Conservation (phyloP, 148 eudicot species). For the Fagopyrum tataricum region DNA sequence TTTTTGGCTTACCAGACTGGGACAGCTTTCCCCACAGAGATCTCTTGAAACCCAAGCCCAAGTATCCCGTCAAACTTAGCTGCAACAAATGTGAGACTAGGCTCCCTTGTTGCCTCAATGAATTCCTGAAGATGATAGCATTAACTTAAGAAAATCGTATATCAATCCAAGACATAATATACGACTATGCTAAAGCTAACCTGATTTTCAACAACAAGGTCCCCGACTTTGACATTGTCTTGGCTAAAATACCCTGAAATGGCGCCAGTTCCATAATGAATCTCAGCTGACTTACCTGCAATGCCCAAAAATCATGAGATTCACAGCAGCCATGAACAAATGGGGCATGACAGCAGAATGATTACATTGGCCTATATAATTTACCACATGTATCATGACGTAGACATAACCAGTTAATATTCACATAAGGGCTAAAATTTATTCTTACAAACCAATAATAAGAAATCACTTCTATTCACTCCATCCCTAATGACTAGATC, state of each 20-base stretch:
- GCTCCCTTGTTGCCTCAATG: slow-evolving; percentile 90
- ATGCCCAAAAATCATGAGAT: slow-evolving; percentile 4
- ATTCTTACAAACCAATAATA: neutral
- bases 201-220: slow-evolving; percentile 69
- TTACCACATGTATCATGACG: neutral
- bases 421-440: neutral
- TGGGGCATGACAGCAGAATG: neutral
- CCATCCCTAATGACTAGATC: neutral
- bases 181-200: slow-evolving; percentile 23
- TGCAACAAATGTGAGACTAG: slow-evolving; percentile 72
- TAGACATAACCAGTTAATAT: neutral
- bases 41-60: slow-evolving; percentile 94
- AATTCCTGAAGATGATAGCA: slow-evolving; percentile 44
- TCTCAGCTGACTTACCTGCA: slow-evolving; percentile 77
- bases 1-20: slow-evolving; percentile 69
- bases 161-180: neutral
- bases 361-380: neutral
- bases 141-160: neutral
- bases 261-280: slow-evolving; percentile 90
- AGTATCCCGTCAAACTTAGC: slow-evolving; percentile 96
- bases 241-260: slow-evolving; percentile 87
- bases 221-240: slow-evolving; percentile 66
- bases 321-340: neutral
- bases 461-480: neutral
- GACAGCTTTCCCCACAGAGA: slow-evolving; percentile 82